Conservation (phyloP, 768 basidiomycete species). For the Kwoniella newhampshirensis region DNA sequence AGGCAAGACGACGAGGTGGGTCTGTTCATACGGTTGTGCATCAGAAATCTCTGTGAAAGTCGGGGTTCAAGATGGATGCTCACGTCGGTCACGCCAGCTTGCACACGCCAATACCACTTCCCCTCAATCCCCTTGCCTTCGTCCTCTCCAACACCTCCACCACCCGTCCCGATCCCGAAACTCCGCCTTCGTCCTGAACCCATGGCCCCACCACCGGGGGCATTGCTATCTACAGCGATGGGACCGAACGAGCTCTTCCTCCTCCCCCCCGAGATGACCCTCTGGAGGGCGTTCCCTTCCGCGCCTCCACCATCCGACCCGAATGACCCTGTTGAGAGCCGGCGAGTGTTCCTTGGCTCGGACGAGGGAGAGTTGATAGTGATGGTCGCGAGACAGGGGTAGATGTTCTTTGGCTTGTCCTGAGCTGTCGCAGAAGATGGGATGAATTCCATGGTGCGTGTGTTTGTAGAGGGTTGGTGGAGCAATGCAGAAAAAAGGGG, state of each 20-base stretch:
- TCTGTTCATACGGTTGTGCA: constrained; percentile 15
- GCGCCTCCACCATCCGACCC: constrained; percentile 7
- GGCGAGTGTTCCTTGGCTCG: constrained; percentile 15
- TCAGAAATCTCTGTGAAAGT: too few relatives aligned
- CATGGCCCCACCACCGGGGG: constrained; percentile 1
- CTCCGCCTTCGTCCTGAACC: constrained; percentile 6
- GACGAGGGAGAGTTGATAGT: constrained; percentile 25
- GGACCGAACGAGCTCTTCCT: constrained; percentile 35
- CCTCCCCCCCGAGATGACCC: constrained; percentile 38
- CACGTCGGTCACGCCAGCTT: constrained; percentile 44
- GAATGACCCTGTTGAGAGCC: constrained; percentile 31
- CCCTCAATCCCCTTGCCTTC: constrained; percentile 25
- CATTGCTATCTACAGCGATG: constrained; percentile 1
- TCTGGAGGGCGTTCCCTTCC: constrained; percentile 27
- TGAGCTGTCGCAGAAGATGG: constrained; percentile 9
- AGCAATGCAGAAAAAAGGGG: background rate
- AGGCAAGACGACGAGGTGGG: constrained; percentile 42
- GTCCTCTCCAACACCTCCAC: background rate
- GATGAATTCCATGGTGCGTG: constrained; percentile 35
- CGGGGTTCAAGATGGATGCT: constrained; percentile 14
- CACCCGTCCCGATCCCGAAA: background rate
- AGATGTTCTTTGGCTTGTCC: constrained; percentile 39
- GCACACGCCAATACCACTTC: constrained; percentile 47
- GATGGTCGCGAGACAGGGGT: constrained; percentile 42
- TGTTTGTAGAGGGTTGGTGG: background rate